A percentile compares a stretch with the other conserved stretches of the same genome.
Conservation (phyloP, 768 basidiomycete genomes). For the Termitomyces sp. region DNA sequence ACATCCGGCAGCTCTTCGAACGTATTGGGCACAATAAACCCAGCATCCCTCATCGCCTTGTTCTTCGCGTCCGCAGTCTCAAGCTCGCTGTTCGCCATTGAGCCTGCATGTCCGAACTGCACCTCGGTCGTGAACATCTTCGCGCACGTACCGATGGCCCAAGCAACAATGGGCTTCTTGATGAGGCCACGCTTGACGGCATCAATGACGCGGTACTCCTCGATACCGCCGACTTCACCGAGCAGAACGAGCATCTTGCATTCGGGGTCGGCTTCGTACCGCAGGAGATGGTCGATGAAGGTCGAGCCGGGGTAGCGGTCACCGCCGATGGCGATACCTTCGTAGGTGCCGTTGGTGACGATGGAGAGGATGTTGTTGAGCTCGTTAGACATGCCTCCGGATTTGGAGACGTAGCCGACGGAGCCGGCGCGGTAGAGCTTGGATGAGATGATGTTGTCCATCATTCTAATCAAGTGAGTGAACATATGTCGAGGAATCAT, state of each 20-base stretch:
- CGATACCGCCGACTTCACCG: slow-evolving; percentile 97
- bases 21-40: slow-evolving; percentile 95
- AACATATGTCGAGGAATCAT: background rate
- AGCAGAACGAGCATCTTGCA: slow-evolving; percentile 99
- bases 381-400: slow-evolving; percentile 99
- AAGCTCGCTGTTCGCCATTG: slow-evolving; percentile 94
- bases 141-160: slow-evolving; percentile 99
- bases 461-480: slow-evolving; percentile 61
- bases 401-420: slow-evolving; percentile 99
- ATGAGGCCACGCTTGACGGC: slow-evolving; percentile 92
- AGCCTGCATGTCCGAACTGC: slow-evolving; percentile 98
- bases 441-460: slow-evolving; percentile 99
- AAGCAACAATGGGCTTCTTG: slow-evolving; percentile 98
- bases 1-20: slow-evolving; percentile 93
- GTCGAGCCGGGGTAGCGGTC: slow-evolving; percentile 98
- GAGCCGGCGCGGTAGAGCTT: slow-evolving; percentile 98
- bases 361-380: slow-evolving; percentile 99
- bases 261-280: slow-evolving; percentile 94
- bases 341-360: slow-evolving; percentile 96
- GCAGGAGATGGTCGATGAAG: slow-evolving; percentile 97
- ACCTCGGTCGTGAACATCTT: slow-evolving; percentile 99
- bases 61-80: slow-evolving; percentile 99
- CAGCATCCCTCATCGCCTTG: slow-evolving; percentile 87
- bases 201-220: slow-evolving; percentile 98
- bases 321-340: slow-evolving; percentile 99